These are phyloP conservation scores for Elaphomyces granulatus DNA, from an alignment of 495 filamentous ascomycete species.

Conservation along the genomic window DNA sequence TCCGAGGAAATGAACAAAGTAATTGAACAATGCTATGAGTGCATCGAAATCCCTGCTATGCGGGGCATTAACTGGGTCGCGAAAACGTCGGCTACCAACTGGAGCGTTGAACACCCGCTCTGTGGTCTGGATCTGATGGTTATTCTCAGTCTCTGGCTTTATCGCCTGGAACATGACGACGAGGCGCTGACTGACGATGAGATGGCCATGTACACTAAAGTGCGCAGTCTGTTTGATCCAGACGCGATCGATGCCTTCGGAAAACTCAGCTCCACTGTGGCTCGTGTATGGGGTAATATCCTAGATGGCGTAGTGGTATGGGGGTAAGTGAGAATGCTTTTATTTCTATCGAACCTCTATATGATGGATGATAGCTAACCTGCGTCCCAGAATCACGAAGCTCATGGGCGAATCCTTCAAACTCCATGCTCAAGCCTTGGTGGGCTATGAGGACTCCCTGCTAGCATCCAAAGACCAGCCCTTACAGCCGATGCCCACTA, in stretches of 20 bases:
- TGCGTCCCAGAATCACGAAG: conserved; percentile 71
- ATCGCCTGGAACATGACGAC: conserved; percentile 97
- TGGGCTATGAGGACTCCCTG: conserved; percentile 76
- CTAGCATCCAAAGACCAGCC: conserved; percentile 34
- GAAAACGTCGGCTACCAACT: conserved; percentile 90
- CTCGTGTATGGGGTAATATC: conserved; percentile 94
- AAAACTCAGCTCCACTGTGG: conserved; percentile 84
- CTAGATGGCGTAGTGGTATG: conserved; percentile 97
- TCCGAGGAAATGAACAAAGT: conserved; percentile 97
- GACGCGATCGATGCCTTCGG: conserved; percentile 65
- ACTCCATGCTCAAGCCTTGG: conserved; percentile 83
- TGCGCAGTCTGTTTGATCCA: conserved; percentile 85
- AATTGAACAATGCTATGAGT: conserved; percentile 94
- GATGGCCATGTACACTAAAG: conserved; percentile 85
- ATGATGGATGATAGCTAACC: conserved; percentile 31
- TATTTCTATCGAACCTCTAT: conserved; percentile 4
- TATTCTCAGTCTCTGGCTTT: conserved; percentile 95
- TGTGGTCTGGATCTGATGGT: conserved; percentile 97
- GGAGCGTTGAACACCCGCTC: conserved; percentile 96
- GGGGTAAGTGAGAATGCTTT: conserved; percentile 48
- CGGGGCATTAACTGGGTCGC: conserved; percentile 98
- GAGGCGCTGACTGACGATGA: conserved; percentile 88
- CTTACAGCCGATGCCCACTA: conserved; percentile 31
- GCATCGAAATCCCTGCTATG: conserved; percentile 87
- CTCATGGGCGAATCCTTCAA: conserved; percentile 98